Evolutionary conservation across 495 filamentous ascomycete species (phyloP).

Genomic region (Penicillium bialowiezense): DNA sequence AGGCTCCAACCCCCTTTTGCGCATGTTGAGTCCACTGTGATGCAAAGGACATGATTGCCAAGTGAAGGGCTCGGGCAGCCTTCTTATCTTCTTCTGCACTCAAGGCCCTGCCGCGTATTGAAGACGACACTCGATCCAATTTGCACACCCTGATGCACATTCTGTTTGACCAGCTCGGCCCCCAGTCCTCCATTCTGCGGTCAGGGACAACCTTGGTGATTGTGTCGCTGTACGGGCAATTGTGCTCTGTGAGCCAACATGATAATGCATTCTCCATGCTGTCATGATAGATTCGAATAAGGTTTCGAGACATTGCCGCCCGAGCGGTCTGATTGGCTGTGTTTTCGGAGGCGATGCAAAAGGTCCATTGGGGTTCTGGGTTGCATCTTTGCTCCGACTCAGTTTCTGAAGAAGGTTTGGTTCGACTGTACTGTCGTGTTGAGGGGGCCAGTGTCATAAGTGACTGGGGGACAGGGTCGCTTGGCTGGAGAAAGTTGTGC

Average conservation of each 20-base stretch:
- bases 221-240: conserved; percentile 38
- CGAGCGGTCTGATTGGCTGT: conserved; percentile 22
- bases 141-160: conserved; percentile 42
- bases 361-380: not conserved
- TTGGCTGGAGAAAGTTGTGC: not conserved
- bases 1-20: conserved; percentile 10
- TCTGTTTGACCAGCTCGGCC: conserved; percentile 41
- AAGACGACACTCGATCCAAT: conserved; percentile 33
- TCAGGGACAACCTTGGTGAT: not conserved
- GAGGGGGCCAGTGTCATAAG: too few relatives aligned
- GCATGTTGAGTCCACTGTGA: conserved; percentile 42
- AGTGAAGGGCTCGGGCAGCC: conserved; percentile 36
- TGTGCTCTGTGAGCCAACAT: conserved; percentile 48
- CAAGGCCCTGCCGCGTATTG: conserved; percentile 27
- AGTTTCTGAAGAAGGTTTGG: not conserved
- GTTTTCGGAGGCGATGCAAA: conserved; percentile 15
- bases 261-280: conserved; percentile 46
- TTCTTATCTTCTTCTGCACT: conserved; percentile 33
- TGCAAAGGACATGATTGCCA: conserved; percentile 45
- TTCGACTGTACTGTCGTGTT: too few relatives aligned
- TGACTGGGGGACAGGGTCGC: not conserved
- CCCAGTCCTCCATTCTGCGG: conserved; percentile 28
- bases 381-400: not conserved
- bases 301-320: conserved; percentile 28
- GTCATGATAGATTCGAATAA: conserved; percentile 48